Evolutionary conservation across 1,284 basidiomycete genomes (phyloP), one percentile per base, ranked within the genome.

Genomic region (Moesziomyces antarcticus): DNA sequence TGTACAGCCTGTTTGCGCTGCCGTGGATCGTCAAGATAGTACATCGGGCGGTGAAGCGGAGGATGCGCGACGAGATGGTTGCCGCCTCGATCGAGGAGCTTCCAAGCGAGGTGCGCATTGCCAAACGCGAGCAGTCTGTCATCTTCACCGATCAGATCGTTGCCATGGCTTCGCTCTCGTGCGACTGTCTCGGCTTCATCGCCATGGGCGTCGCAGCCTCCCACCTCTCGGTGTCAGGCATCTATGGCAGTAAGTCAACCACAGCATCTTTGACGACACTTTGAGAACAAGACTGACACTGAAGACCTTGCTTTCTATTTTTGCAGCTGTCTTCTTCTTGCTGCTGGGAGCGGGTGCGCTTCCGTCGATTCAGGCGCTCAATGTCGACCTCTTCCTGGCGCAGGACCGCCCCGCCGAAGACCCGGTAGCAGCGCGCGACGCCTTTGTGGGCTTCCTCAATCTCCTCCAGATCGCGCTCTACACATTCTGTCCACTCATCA

Each of bases 321-420:
- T 16, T 7, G 47, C 47, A 56, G 59, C 51, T 13, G 25, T 48
- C 13, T 37, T 52, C 30, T 40, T 67, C 37, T 49, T 73, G 21
- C 43, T 63, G 10, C 25, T 60, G 20, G 64, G 46, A 13, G 25
- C 64, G 4, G 60, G 64, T 16, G 59, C 64, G 6, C 3, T 56
- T 8, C 56, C 64, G 7, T 48, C 70, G 2, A 56, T 73, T 1
- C 64, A 63, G n/a, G 70, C 70, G 4, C 52, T 73, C 24, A 42
- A 35, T 25, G 64, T 73, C 43, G 70, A 73, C 47, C 56, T 56
- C 40, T 73, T 73, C 56, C 56, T 62, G 5, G 70, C 70, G 13
- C 60, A 73, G 22, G 30, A 68, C 22, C 55, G 64, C 6, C 64
- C 64, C 14, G 53, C 60, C 3, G 49, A 52, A 10, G 64, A 73